phyloP scores from a whole-genome alignment of 1,139 yeast genomes.

The Yamadazyma aaseri region DNA sequence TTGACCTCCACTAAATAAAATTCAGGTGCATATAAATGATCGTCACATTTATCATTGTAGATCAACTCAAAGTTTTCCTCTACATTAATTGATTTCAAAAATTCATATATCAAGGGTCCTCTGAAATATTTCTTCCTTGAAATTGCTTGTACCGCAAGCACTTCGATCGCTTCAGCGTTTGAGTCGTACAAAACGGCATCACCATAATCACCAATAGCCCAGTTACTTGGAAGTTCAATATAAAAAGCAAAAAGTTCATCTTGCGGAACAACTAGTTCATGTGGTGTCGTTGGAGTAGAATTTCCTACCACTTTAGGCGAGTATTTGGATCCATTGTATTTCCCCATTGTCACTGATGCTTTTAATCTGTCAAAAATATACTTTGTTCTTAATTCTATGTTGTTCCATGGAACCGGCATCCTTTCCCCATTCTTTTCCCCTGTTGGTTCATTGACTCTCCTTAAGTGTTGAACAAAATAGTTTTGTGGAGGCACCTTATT shows the following conservation, averaged over 20 bases:
- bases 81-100: neutral
- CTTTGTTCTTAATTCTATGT: neutral
- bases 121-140: slow-evolving; percentile 1
- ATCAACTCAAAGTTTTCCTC: slow-evolving; percentile 1
- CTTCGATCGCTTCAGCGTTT: neutral
- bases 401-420: neutral
- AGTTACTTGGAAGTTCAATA: slow-evolving; percentile 2
- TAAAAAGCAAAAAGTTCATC: neutral
- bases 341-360: neutral
- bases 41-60: slow-evolving; percentile 3
- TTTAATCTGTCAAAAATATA: neutral
- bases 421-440: too few relatives aligned
- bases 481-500: too few relatives aligned
- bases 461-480: too few relatives aligned
- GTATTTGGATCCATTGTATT: neutral
- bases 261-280: neutral
- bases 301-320: neutral
- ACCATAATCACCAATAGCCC: slow-evolving; percentile 1
- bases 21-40: slow-evolving; percentile 10
- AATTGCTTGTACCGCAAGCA: neutral
- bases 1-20: slow-evolving; percentile 6
- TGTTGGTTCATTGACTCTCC: too few relatives aligned
- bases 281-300: neutral
- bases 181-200: neutral
- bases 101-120: slow-evolving; percentile 1